Base-by-base conservation (phyloP, 192 early-diverging fungal species). In the Rhizoclosmatium globosum region DNA sequence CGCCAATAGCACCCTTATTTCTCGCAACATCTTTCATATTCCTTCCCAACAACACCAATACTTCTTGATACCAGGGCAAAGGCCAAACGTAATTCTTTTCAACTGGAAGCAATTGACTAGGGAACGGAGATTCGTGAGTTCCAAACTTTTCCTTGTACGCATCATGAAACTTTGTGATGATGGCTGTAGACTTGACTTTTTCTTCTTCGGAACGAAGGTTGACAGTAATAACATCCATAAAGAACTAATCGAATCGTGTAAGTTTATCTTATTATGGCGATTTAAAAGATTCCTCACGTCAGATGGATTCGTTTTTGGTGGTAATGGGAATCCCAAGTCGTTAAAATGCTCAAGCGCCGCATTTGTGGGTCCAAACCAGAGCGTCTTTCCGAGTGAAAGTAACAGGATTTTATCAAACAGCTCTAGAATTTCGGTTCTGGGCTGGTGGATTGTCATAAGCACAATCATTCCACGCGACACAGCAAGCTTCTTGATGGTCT, bases 391-490 rank as follows among this genome's bases (percentile, higher is more conserved):
- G 31, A 86, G 85, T 62, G 89, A 86, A 46, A 94, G 79, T 48
- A 95, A 80, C 38, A 95, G 90, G 13, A 95, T 90, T 70, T 91
- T 91, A 83, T 95, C 92, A 79, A 94, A 94, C 4, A 92, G 87
- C 43, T 89, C 86, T 82, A 95, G 91, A 61, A 93, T 91, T 62
- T 93, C 91, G 2, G 74, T 76, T 4, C 74, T 42, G 42, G 95
- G 95, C 82, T 95, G 94, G 76, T 96, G 95, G 73, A 96, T 92
- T 2, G 93, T 93, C 84, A 93, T 90, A 31, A 95, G 77, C 3
- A 94, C 91, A 4, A 92, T 89, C 6, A 85, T 87, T 62, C 87
- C 82, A 42, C 85, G 83, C 39, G 85, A 82, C 7, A 77, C 69
- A 19, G 91, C 87, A 45, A 92, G 77, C 57, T 87, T 81, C 74